phyloP scores from a whole-genome alignment of 2,329 filamentous ascomycete genomes.

The Corynespora cassiicola region DNA sequence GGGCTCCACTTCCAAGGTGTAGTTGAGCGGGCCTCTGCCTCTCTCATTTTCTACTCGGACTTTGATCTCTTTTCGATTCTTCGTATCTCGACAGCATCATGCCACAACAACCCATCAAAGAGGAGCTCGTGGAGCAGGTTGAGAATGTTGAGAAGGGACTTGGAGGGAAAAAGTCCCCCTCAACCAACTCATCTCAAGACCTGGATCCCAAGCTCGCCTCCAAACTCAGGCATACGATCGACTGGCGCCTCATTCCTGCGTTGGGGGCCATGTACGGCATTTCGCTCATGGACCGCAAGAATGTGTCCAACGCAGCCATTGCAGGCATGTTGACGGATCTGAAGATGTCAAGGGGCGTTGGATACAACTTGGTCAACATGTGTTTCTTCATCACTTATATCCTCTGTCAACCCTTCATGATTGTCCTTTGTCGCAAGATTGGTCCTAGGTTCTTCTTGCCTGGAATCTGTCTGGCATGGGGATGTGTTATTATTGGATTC shows the following conservation, averaged over 20 bases:
- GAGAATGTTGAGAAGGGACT: slow-evolving; percentile 28
- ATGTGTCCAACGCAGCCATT: slow-evolving; percentile 33
- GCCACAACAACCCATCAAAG: slow-evolving; percentile 20
- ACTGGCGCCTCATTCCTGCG: slow-evolving; percentile 30
- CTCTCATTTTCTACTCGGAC: too few relatives aligned
- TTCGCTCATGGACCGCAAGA: slow-evolving; percentile 33
- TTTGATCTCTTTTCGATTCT: too few relatives aligned
- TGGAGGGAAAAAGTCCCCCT: slow-evolving; percentile 10
- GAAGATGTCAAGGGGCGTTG: slow-evolving; percentile 22
- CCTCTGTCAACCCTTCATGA: slow-evolving; percentile 29
- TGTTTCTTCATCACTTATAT: slow-evolving; percentile 36
- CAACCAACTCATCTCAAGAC: slow-evolving; percentile 12
- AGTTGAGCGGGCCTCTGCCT: too few relatives aligned
- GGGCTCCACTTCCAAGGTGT: too few relatives aligned
- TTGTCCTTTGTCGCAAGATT: slow-evolving; percentile 28
- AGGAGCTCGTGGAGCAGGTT: slow-evolving; percentile 18
- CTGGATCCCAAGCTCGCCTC: slow-evolving; percentile 24
- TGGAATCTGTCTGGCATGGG: slow-evolving; percentile 31
- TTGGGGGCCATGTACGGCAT: slow-evolving; percentile 32
- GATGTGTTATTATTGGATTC: slow-evolving; percentile 32
- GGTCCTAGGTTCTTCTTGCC: slow-evolving; percentile 35
- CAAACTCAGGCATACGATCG: slow-evolving; percentile 26
- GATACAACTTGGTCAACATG: slow-evolving; percentile 32
- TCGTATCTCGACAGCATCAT: too few relatives aligned
- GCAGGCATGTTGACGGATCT: slow-evolving; percentile 35